Evolutionary conservation across 768 basidiomycete genomes (phyloP), one percentile per base, ranked within the genome.

Genomic region (Naganishia vaughanmartiniae): DNA sequence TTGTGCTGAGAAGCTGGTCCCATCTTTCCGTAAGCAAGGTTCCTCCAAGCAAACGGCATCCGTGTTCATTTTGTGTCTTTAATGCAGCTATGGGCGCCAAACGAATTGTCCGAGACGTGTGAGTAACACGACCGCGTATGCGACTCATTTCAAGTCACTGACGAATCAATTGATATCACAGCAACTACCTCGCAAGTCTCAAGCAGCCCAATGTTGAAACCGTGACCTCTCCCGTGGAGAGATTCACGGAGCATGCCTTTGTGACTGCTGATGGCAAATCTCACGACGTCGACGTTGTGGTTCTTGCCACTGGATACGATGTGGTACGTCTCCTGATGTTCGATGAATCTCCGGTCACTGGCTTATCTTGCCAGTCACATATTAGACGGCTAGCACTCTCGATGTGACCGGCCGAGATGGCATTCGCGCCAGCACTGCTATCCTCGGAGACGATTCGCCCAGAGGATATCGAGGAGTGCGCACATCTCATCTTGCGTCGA

Each of bases 221-320:
- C 15, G 66, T 74, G 15, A 66, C 63, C 21, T 56, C 65, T 45
- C 65, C 46, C n/a, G 63, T 75, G 15, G 57, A 42, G 12, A n/a
- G 48, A 36, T 57, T 69, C 17, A 68, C 54, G 5, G 48, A 66
- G n/a, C 39, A 70, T 19, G 54, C 60, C 0, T 55, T 73, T 57
- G 70, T 73, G 3, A 65, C 69, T 2, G 51, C 53, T 14, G 69
- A 70, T 48, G 72, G 72, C 28, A 48, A 69, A 28, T 65, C 55
- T 42, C 67, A 60, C 45, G 28, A 65, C 14, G 56, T 71, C 0
- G 74, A 75, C 34, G 69, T 69, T 12, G 53, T 73, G 21, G 70
- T 73, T n/a, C 55, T 74, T 14, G 74, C 74, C 24, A 75, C 74
- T 31, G 74, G 74, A 5, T 75, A 72, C 30, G 70, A 74, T 69